A percentile compares a stretch with the other conserved stretches of the same genome.
Evolutionary conservation across 768 basidiomycete species (phyloP).

Genomic region (Pleurotus citrinopileatus): DNA sequence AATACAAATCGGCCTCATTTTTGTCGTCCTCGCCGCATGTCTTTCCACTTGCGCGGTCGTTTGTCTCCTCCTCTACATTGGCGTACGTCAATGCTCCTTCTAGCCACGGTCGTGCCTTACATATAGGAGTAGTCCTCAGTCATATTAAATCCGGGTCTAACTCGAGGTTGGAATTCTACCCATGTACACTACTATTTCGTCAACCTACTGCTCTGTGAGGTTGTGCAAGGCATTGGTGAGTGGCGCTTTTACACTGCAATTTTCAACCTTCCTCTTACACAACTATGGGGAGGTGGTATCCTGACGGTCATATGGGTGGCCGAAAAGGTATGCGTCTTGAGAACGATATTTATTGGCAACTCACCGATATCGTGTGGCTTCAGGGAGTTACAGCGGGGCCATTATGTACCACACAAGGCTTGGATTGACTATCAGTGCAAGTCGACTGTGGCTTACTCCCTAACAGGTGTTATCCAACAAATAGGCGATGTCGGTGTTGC

Average conservation of each 20-base stretch:
- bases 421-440: neutral
- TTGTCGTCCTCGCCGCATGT: constrained; percentile 26
- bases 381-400: constrained; percentile 27
- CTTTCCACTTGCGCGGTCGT: constrained; percentile 27
- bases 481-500: constrained; percentile 40
- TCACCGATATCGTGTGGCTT: neutral
- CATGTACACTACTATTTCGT: constrained; percentile 32
- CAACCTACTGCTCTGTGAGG: constrained; percentile 26
- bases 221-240: constrained; percentile 31
- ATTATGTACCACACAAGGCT: constrained; percentile 33
- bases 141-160: constrained; percentile 19
- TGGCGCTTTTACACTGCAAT: neutral
- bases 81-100: constrained; percentile 14
- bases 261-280: neutral
- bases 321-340: constrained; percentile 25
- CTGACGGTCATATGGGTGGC: constrained; percentile 33
- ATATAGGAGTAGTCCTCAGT: constrained; percentile 23
- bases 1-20: constrained; percentile 22
- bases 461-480: constrained; percentile 32
- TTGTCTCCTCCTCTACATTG: constrained; percentile 24
- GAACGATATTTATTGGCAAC: neutral
- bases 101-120: neutral
- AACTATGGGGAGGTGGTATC: constrained; percentile 39
- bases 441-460: neutral
- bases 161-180: constrained; percentile 27